These are phyloP conservation scores for Heritiera littoralis DNA, from an alignment of 345 rosid genomes.

Conservation along the genomic window DNA sequence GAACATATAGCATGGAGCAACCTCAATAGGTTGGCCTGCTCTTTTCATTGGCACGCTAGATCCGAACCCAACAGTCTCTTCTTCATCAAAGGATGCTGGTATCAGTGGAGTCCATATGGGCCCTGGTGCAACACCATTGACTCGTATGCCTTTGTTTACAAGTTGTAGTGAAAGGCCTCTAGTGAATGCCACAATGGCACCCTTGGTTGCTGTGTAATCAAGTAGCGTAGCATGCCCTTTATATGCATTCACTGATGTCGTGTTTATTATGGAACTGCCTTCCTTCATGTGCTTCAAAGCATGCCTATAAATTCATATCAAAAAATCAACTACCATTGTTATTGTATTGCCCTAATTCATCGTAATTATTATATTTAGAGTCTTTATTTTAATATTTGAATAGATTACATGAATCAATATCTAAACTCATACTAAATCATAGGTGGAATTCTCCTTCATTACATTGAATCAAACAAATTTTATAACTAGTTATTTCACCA, in stretches of 20 bases:
- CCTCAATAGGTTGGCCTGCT: conserved; percentile 80
- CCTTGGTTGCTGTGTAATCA: conserved; percentile 74
- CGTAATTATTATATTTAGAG: no score
- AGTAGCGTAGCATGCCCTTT: conserved; percentile 52
- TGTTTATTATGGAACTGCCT: conserved; percentile 74
- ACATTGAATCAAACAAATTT: no score
- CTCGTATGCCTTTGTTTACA: conserved; percentile 55
- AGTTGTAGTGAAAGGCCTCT: conserved; percentile 74
- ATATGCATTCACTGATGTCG: conserved; percentile 70
- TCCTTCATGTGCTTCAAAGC: conserved; percentile 76
- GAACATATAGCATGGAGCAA: conserved; percentile 72
- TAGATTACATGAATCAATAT: no score
- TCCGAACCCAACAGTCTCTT: conserved; percentile 51
- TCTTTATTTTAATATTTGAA: no score
- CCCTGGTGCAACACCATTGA: conserved; percentile 80
- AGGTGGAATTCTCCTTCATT: no score
- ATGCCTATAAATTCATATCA: conserved; percentile 39
- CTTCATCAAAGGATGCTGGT: conserved; percentile 59
- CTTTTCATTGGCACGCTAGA: conserved; percentile 63
- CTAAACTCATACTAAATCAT: no score
- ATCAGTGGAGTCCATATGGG: conserved; percentile 84
- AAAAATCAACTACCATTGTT: neutral
- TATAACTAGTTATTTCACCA: no score
- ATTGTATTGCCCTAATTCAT: no score
- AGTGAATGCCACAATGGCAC: conserved; percentile 75